A percentile compares a stretch with the other conserved stretches of the same genome.
Conservation (phyloP, 2,329 filamentous ascomycete genomes). For the Fusarium sp. region DNA sequence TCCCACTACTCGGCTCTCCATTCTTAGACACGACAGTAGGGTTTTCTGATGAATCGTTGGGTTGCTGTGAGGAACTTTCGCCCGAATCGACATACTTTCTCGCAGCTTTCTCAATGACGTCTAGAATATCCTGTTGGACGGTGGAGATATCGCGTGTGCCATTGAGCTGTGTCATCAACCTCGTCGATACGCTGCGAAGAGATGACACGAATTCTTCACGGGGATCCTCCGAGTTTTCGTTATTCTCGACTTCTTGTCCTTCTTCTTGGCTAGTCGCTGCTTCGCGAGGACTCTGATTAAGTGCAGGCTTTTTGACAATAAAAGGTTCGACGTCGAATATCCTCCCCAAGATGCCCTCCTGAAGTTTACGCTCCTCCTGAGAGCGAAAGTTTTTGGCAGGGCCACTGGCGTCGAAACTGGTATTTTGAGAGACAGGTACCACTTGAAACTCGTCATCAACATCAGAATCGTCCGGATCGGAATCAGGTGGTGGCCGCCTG, state of each 20-base stretch:
- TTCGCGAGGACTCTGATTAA: constrained; percentile 42
- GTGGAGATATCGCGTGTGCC: constrained; percentile 51
- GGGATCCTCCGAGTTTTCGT: constrained; percentile 40
- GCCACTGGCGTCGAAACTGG: constrained; percentile 53
- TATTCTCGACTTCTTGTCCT: constrained; percentile 37
- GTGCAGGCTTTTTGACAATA: constrained; percentile 52
- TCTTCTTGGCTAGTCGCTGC: constrained; percentile 26
- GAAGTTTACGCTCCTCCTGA: constrained; percentile 65
- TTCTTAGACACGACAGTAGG: constrained; percentile 8
- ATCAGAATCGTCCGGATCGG: constrained; percentile 63
- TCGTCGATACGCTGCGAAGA: constrained; percentile 56
- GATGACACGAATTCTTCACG: constrained; percentile 48
- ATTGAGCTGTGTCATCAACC: constrained; percentile 57
- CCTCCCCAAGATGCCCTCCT: constrained; percentile 64
- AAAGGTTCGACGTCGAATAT: constrained; percentile 64
- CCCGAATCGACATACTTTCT: constrained; percentile 61
- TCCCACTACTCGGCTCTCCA: constrained; percentile 13
- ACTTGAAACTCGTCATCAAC: constrained; percentile 67
- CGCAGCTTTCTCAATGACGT: constrained; percentile 63
- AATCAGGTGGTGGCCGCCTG: constrained; percentile 52
- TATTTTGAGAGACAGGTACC: constrained; percentile 50
- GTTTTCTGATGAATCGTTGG: constrained; percentile 25
- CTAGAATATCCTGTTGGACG: constrained; percentile 60
- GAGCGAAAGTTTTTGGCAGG: constrained; percentile 61
- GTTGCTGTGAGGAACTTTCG: constrained; percentile 39